Percentiles rank a stretch among this genome's conserved stretches.
Evolutionary conservation across 352 stramenopile species (phyloP).

Genomic region (Phytopythium delawarense): DNA sequence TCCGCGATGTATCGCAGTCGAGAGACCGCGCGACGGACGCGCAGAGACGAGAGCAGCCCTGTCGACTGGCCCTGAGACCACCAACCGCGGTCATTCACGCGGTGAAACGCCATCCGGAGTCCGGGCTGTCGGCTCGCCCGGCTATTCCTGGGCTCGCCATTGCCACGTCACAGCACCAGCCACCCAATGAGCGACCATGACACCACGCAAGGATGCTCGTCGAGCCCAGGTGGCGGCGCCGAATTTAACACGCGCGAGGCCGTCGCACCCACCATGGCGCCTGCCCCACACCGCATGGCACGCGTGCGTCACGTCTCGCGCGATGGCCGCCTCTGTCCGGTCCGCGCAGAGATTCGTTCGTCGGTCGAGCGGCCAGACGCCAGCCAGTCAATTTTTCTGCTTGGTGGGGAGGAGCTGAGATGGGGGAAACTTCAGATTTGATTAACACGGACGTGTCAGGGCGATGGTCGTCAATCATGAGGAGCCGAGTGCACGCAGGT

Average conservation of each 20-base stretch:
- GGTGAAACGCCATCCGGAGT: neutral
- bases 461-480: neutral
- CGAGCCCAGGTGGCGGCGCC: neutral
- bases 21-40: neutral
- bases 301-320: slow-evolving; percentile 1
- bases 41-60: slow-evolving; percentile 3
- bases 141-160: neutral
- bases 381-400: neutral
- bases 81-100: neutral
- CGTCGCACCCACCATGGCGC: neutral
- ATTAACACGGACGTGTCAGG: neutral
- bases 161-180: slow-evolving; percentile 4
- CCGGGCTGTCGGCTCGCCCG: neutral
- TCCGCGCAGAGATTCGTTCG: neutral
- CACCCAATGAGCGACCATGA: neutral
- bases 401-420: neutral
- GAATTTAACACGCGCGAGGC: neutral
- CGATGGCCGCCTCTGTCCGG: neutral
- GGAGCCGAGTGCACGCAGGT: too few species aligned
- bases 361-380: neutral
- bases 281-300: neutral
- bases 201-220: neutral
- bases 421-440: slow-evolving; percentile 2
- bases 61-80: neutral
- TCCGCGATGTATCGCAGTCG: neutral